Base-by-base conservation (phyloP, 2,329 filamentous ascomycete genomes). In the Stromatinia cepivora region DNA sequence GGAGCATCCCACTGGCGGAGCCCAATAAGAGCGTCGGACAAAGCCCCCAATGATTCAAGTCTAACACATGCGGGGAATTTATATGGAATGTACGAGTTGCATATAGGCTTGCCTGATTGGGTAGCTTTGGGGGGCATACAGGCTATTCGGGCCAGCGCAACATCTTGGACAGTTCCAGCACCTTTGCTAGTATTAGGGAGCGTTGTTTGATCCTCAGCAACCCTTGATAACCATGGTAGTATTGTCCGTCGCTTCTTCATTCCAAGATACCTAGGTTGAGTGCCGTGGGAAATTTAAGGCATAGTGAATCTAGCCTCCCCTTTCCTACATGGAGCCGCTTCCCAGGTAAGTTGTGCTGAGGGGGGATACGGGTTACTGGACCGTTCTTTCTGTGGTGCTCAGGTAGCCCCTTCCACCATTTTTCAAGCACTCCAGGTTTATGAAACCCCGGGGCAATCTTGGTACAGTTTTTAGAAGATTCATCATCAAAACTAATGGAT, bases 371-470 rank as follows among this genome's bases (percentile, higher is more conserved):
- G 11, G 54, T 36, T 8, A 39, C 54, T 9, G 54, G 6, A 15
- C 54, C 54, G 20, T 13, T 57, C 22, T 57, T 36, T 57, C n/a
- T 36, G 22, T 57, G 31, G 5, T 57, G 31, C 6, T 57, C 34
- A 39, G 34, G 58, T 28, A 62, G 20, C 25, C 25, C 36, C 22
- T 28, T 28, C 58, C 58, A 62, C 58, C 39, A 62, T 1, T 62
- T 34, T 62, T 45, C 42, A 9, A 62, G 58, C 17, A 46, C 39
- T 11, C 42, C 42, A 17, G 36, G n/a, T 17, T 62, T 45, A 45
- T 62, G 58, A 31, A 62, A 62, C n/a, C 58, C 58, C 11, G 58
- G 58, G 15, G 31, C 39, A 28, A 62, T 62, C n/a, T 45, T 62
- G 20, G 58, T 62, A 48, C 39, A 46, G 7, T 45, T 62, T 20